Percentiles rank a stretch among this genome's conserved stretches.
These are phyloP conservation scores for Malus asiatica DNA, from an alignment of 306 rosid species.

Conservation along the genomic window DNA sequence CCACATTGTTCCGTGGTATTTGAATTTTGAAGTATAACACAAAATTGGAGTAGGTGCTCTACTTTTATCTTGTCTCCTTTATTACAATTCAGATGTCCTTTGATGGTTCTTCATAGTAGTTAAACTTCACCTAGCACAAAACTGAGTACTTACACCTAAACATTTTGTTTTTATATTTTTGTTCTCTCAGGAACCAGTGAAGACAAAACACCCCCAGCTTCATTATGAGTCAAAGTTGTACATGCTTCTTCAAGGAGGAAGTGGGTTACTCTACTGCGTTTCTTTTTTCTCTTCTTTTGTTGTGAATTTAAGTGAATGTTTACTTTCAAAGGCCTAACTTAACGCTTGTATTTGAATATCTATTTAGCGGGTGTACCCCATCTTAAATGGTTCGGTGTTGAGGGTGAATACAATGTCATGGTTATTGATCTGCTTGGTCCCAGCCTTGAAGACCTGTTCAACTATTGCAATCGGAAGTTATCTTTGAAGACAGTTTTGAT, in stretches of 20 bases:
- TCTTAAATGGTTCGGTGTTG: constrained; percentile 95
- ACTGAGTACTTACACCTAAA: not conserved
- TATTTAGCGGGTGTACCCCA: constrained; percentile 89
- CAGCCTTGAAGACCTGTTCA: constrained; percentile 91
- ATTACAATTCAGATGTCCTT: not conserved
- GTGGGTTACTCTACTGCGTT: constrained; percentile 36
- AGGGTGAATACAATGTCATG: constrained; percentile 95
- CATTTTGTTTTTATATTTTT: not conserved
- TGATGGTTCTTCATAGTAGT: not conserved
- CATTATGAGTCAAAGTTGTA: constrained; percentile 95
- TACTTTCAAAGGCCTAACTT: not conserved
- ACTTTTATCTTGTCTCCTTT: not conserved
- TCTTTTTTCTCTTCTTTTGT: constrained; percentile 1
- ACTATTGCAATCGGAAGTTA: constrained; percentile 82
- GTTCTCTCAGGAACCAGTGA: constrained; percentile 69
- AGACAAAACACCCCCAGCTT: constrained; percentile 97
- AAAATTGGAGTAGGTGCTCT: not conserved
- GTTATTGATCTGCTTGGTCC: constrained; percentile 98
- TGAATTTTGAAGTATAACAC: not conserved
- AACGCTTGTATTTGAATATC: not conserved
- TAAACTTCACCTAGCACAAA: not conserved
- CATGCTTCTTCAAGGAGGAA: constrained; percentile 98
- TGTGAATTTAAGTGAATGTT: not conserved
- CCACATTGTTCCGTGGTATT: not conserved
- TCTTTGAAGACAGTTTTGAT: constrained; percentile 87